A percentile compares a stretch with the other conserved stretches of the same genome.
Evolutionary conservation across 176 grass and related monocot species (phyloP).

Genomic region (Neostapfia colusana): DNA sequence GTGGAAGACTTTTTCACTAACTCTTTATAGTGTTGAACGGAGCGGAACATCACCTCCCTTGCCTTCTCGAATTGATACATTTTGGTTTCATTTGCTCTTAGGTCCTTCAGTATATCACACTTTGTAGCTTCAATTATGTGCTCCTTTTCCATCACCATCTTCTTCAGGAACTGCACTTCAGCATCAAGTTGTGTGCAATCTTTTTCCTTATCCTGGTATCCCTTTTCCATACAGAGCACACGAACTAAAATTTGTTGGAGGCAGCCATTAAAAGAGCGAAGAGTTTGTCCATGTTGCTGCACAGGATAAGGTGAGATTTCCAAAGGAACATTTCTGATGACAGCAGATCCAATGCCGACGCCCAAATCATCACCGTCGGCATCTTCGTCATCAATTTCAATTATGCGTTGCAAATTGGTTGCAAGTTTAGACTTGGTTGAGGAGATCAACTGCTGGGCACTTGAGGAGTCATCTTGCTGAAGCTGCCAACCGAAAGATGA

Average conservation of each 20-base stretch:
- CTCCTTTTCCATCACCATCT: conserved; percentile 13
- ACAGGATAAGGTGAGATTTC: not conserved
- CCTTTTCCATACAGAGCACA: not conserved
- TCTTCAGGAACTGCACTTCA: conserved; percentile 2
- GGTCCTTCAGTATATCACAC: not conserved
- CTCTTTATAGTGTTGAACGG: not conserved
- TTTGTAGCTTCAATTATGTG: not conserved
- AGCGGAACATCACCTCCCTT: not conserved
- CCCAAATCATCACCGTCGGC: not conserved
- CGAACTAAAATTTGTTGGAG: not conserved
- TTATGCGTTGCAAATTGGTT: not conserved
- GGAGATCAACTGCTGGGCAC: not conserved
- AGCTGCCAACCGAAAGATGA: conserved; percentile 4
- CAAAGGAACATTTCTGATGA: not conserved
- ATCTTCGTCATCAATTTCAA: conserved; percentile 7
- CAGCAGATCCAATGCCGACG: not conserved
- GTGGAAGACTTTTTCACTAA: conserved; percentile 5
- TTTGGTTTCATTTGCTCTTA: not conserved
- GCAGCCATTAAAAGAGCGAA: not conserved
- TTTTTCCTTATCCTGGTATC: not conserved
- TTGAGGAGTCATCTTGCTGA: not conserved
- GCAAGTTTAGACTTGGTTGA: not conserved
- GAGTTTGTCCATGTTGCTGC: not conserved
- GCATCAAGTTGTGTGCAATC: not conserved
- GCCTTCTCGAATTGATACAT: not conserved